phyloP scores from a whole-genome alignment of 2,329 filamentous ascomycete genomes.

The Neofusicoccum ribis region DNA sequence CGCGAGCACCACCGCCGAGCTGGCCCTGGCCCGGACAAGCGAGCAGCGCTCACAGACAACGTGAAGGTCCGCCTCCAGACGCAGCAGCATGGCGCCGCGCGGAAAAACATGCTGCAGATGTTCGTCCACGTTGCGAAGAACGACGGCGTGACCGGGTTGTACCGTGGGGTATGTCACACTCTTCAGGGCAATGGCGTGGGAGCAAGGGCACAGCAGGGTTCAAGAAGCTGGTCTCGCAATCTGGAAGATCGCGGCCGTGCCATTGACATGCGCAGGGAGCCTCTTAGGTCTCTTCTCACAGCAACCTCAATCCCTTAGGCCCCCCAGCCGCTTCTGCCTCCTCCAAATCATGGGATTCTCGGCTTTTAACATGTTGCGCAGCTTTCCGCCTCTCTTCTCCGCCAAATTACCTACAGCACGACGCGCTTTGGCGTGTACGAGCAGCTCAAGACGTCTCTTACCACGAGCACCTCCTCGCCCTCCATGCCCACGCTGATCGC shows the following conservation, averaged over 20 bases:
- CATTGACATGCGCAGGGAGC: neutral
- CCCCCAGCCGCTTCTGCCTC: neutral
- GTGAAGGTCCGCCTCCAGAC: slow-evolving; percentile 81
- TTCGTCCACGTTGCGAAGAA: slow-evolving; percentile 76
- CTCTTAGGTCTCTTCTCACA: neutral
- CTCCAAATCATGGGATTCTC: neutral
- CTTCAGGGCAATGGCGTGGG: neutral
- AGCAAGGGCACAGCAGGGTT: neutral
- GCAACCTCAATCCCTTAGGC: neutral
- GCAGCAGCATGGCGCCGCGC: slow-evolving; percentile 65
- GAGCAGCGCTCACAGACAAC: neutral
- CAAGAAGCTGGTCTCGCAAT: neutral
- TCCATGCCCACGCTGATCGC: slow-evolving; percentile 76
- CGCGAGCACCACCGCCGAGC: neutral
- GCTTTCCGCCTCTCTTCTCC: slow-evolving; percentile 87
- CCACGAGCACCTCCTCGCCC: slow-evolving; percentile 54
- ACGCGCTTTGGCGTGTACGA: slow-evolving; percentile 97
- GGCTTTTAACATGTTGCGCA: slow-evolving; percentile 29
- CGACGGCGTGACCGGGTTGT: slow-evolving; percentile 78
- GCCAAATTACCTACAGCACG: slow-evolving; percentile 91
- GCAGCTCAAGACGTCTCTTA: slow-evolving; percentile 75
- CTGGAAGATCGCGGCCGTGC: neutral
- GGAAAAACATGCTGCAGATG: slow-evolving; percentile 78
- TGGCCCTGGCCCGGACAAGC: neutral
- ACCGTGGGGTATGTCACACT: slow-evolving; percentile 64